phyloP scores from a whole-genome alignment of 2,329 filamentous ascomycete species.

The Venturia aucupariae region DNA sequence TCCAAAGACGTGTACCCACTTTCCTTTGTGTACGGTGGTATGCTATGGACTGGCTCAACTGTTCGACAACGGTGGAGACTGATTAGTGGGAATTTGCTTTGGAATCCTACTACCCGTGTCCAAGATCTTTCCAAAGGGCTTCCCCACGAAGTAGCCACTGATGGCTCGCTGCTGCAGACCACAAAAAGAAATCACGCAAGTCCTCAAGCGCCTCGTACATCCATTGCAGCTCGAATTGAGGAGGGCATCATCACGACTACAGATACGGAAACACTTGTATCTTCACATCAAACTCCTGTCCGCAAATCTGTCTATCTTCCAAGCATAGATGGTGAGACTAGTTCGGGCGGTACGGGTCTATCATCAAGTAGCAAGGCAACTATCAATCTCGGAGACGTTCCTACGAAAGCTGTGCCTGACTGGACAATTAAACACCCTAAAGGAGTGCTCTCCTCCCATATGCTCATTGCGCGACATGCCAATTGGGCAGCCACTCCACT shows the following conservation, averaged over 20 bases:
- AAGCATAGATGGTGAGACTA: conserved; percentile 16
- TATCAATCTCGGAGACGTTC: conserved; percentile 19
- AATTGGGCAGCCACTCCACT: conserved; percentile 37
- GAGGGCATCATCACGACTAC: background rate
- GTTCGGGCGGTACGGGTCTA: conserved; percentile 18
- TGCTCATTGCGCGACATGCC: conserved; percentile 27
- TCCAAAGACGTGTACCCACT: conserved; percentile 38
- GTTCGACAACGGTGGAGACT: conserved; percentile 24
- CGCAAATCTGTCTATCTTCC: conserved; percentile 15
- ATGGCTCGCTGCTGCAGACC: background rate
- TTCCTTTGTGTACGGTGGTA: conserved; percentile 26
- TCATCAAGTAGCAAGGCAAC: conserved; percentile 18
- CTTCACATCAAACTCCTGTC: background rate
- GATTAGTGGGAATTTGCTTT: conserved; percentile 20
- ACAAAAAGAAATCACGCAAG: background rate
- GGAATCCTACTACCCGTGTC: conserved; percentile 14
- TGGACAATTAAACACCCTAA: conserved; percentile 21
- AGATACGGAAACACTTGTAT: conserved; percentile 8
- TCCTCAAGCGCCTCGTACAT: background rate
- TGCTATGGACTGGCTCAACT: conserved; percentile 26
- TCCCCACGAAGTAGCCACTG: conserved; percentile 11
- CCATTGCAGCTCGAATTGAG: background rate
- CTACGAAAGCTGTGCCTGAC: conserved; percentile 22
- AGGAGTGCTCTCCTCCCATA: conserved; percentile 18
- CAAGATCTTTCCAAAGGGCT: conserved; percentile 13